A percentile compares a stretch with the other conserved stretches of the same genome.
These are phyloP conservation scores for Saksenaea vasiformis DNA, from an alignment of 371 early-diverging fungal genomes.

Conservation along the genomic window DNA sequence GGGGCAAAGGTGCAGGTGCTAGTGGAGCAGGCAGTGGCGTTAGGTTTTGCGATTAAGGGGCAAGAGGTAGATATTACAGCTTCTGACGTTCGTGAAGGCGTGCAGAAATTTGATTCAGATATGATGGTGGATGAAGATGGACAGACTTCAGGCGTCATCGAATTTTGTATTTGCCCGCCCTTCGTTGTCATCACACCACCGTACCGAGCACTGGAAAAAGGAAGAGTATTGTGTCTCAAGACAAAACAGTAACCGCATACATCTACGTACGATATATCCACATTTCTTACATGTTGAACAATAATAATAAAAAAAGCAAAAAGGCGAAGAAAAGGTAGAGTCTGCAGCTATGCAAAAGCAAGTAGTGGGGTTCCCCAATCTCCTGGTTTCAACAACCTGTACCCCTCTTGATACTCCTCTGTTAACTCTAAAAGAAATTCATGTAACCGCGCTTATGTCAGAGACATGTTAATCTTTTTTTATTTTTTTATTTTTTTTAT, in stretches of 20 bases:
- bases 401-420: no score
- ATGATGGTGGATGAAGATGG: constrained; percentile 49
- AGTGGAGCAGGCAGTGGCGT: constrained; percentile 33
- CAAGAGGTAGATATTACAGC: constrained; percentile 47
- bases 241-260: not conserved
- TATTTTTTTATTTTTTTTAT: no score
- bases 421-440: no score
- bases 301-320: not conserved
- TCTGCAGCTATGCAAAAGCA: not conserved
- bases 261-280: not conserved
- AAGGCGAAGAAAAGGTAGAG: not conserved
- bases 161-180: constrained; percentile 50
- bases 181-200: constrained; percentile 34
- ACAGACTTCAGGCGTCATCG: constrained; percentile 31
- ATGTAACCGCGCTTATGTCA: no score
- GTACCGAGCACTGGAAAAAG: constrained; percentile 38
- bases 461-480: no score
- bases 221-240: constrained; percentile 34
- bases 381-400: no score
- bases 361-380: no score
- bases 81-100: constrained; percentile 34
- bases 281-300: not conserved
- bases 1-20: constrained; percentile 31
- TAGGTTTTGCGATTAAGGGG: constrained; percentile 50
- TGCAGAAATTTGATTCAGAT: constrained; percentile 31